Evolutionary conservation across 306 rosid species (phyloP).

Genomic region (Inga laurina): DNA sequence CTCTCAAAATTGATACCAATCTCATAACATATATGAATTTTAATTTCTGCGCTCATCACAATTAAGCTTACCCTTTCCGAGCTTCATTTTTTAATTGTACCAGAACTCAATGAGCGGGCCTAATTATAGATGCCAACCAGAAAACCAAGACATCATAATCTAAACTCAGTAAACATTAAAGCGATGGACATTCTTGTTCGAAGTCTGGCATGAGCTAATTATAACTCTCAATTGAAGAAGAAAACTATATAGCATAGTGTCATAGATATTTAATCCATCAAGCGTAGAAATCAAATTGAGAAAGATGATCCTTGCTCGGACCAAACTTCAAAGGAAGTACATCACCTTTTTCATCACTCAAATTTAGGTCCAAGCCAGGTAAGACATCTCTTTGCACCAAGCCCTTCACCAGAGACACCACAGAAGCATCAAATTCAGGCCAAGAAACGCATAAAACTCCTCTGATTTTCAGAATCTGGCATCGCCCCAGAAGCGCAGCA

Average conservation of each 20-base stretch:
- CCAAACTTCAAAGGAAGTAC: constrained; percentile 33
- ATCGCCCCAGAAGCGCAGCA: constrained; percentile 71
- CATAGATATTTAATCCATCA: constrained; percentile 26
- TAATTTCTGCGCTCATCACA: neutral
- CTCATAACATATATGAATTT: neutral
- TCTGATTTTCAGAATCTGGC: constrained; percentile 59
- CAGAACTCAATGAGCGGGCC: neutral
- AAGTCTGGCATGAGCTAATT: neutral
- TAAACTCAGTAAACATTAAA: neutral
- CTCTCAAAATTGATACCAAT: neutral
- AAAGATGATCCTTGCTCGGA: constrained; percentile 46
- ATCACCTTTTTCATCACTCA: constrained; percentile 16
- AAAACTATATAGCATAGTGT: neutral
- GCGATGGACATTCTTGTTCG: neutral
- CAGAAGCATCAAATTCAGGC: constrained; percentile 69
- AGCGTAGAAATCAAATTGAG: constrained; percentile 66
- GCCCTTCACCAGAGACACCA: constrained; percentile 48
- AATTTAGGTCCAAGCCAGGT: constrained; percentile 42
- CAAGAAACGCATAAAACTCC: constrained; percentile 71
- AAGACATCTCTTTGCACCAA: constrained; percentile 43
- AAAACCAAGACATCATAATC: neutral
- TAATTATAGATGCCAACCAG: neutral
- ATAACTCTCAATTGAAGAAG: neutral
- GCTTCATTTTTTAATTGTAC: neutral
- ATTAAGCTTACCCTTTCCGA: neutral